phyloP scores from a whole-genome alignment of 495 filamentous ascomycete genomes.

The Neurospora sp. region DNA sequence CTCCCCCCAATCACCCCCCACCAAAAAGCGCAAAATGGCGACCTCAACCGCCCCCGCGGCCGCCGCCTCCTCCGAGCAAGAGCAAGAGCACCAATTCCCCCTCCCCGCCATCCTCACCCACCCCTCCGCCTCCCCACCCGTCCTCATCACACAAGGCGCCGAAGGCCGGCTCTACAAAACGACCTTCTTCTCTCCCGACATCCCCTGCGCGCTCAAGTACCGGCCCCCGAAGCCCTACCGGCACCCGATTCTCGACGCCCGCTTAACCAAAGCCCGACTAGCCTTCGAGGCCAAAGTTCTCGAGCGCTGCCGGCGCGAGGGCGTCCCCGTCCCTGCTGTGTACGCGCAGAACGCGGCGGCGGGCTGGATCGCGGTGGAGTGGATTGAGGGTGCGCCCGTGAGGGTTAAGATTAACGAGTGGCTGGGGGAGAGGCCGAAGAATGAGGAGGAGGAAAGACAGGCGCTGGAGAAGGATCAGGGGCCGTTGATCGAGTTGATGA shows the following conservation, averaged over 20 bases:
- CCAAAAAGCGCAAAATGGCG: constrained; percentile 6
- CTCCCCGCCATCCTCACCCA: constrained; percentile 57
- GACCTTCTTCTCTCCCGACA: constrained; percentile 57
- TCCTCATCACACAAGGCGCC: constrained; percentile 79
- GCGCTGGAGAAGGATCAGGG: constrained; percentile 23
- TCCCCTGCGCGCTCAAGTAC: constrained; percentile 78
- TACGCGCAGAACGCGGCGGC: constrained; percentile 61
- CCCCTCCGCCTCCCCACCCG: constrained; percentile 45
- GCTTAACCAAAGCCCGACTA: constrained; percentile 76
- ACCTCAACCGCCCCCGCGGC: background rate
- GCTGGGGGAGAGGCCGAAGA: constrained; percentile 37
- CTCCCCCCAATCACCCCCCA: background rate
- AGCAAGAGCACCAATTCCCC: constrained; percentile 22
- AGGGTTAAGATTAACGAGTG: constrained; percentile 56
- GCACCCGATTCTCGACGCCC: constrained; percentile 79
- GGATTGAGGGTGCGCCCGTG: constrained; percentile 66
- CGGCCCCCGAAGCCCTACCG: constrained; percentile 88
- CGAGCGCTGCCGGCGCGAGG: constrained; percentile 61
- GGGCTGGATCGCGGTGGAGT: constrained; percentile 87
- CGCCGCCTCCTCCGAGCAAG: background rate
- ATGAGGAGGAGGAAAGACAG: constrained; percentile 27
- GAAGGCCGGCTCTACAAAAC: constrained; percentile 91
- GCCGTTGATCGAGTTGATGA: constrained; percentile 48
- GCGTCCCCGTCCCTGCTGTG: constrained; percentile 67
- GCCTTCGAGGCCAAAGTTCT: constrained; percentile 80